Evolutionary conservation across 805 yeast genomes (phyloP).

Genomic region (Cyberlindnera bimundalis): DNA sequence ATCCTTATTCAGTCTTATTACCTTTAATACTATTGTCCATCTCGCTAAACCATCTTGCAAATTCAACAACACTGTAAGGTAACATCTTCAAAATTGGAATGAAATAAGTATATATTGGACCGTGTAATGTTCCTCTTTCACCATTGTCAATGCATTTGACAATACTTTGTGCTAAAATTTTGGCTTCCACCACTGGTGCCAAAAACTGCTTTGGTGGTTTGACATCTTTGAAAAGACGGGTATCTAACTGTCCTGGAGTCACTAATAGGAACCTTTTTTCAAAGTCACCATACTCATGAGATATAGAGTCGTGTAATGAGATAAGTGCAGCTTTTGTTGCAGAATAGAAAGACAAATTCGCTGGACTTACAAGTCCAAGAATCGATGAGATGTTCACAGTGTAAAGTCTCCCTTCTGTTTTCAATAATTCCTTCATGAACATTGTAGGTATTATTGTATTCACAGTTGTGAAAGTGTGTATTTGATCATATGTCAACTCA

Average conservation of each 20-base stretch:
- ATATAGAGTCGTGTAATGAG: slow-evolving; percentile 78
- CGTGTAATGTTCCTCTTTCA: slow-evolving; percentile 61
- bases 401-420: slow-evolving; percentile 57
- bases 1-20: neutral
- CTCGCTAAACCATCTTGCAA: slow-evolving; percentile 52
- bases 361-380: slow-evolving; percentile 77
- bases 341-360: slow-evolving; percentile 72
- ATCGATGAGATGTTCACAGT: slow-evolving; percentile 77
- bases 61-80: slow-evolving; percentile 53
- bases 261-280: slow-evolving; percentile 71
- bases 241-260: slow-evolving; percentile 81
- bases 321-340: slow-evolving; percentile 83
- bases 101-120: slow-evolving; percentile 72
- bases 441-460: slow-evolving; percentile 66
- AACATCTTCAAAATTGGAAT: slow-evolving; percentile 64
- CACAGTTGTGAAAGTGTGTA: slow-evolving; percentile 54
- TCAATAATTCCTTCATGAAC: slow-evolving; percentile 63
- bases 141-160: slow-evolving; percentile 56
- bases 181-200: slow-evolving; percentile 74
- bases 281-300: slow-evolving; percentile 59
- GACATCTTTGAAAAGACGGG: slow-evolving; percentile 73
- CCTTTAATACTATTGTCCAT: slow-evolving; percentile 46
- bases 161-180: slow-evolving; percentile 53
- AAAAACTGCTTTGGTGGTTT: slow-evolving; percentile 66
- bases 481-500: slow-evolving; percentile 48